Percentiles rank a stretch among this genome's conserved stretches.
phyloP scores from a whole-genome alignment of 257 asterid genomes.

The Ocimum tenuiflorum region DNA sequence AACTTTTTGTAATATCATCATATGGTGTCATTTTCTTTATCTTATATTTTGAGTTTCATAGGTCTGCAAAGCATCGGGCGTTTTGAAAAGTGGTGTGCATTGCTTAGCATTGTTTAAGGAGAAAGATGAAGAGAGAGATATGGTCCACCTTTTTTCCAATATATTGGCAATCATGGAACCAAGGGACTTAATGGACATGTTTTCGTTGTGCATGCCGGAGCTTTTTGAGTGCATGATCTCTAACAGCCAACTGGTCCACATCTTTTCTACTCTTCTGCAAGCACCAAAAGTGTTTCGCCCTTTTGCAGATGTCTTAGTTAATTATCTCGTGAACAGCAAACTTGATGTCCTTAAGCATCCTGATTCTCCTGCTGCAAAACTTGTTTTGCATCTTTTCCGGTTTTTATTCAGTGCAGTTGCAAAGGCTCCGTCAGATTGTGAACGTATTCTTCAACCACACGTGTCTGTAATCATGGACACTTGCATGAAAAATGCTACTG shows the following conservation, averaged over 20 bases:
- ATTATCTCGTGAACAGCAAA: slow-evolving; percentile 87
- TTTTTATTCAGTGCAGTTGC: slow-evolving; percentile 84
- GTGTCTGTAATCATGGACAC: slow-evolving; percentile 91
- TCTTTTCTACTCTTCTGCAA: slow-evolving; percentile 89
- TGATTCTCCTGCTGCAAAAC: slow-evolving; percentile 97
- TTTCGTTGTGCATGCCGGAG: slow-evolving; percentile 95
- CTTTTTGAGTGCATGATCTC: slow-evolving; percentile 98
- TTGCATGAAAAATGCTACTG: slow-evolving; percentile 89
- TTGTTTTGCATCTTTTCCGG: slow-evolving; percentile 94
- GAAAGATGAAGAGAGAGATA: slow-evolving; percentile 97
- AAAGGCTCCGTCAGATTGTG: slow-evolving; percentile 93
- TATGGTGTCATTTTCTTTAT: slow-evolving; percentile 9
- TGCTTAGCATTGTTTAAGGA: slow-evolving; percentile 94
- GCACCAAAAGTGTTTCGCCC: slow-evolving; percentile 93
- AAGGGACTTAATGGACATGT: slow-evolving; percentile 97
- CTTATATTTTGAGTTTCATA: slow-evolving; percentile 35
- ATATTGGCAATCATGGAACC: slow-evolving; percentile 98
- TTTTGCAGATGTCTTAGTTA: slow-evolving; percentile 93
- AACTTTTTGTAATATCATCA: slow-evolving; percentile 4
- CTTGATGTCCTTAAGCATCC: slow-evolving; percentile 97
- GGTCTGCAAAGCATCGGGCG: slow-evolving; percentile 99
- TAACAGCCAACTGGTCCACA: slow-evolving; percentile 83
- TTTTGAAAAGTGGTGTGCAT: slow-evolving; percentile 93
- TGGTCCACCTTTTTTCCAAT: slow-evolving; percentile 87
- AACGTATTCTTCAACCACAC: slow-evolving; percentile 95